phyloP scores from a whole-genome alignment of 768 basidiomycete genomes.

The Macrolepiota fuliginosa region DNA sequence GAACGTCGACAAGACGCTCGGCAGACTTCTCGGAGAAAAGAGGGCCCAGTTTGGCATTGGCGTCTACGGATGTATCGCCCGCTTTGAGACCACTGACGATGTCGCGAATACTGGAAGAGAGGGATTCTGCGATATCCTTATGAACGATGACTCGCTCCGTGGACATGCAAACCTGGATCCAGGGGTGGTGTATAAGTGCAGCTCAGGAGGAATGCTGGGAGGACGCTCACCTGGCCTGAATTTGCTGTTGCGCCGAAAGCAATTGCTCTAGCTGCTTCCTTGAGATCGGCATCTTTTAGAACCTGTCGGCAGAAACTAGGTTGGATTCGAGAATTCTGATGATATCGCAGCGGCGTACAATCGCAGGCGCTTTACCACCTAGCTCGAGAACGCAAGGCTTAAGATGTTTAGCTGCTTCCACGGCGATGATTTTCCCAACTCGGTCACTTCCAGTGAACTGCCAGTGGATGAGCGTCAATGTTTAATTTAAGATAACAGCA shows the following conservation, averaged over 20 bases:
- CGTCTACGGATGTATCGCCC: constrained; percentile 32
- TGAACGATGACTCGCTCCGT: constrained; percentile 57
- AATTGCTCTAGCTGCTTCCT: constrained; percentile 50
- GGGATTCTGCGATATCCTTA: constrained; percentile 31
- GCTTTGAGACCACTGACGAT: constrained; percentile 34
- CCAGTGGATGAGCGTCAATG: neutral
- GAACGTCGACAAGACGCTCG: constrained; percentile 39
- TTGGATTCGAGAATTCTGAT: neutral
- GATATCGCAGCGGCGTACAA: constrained; percentile 32
- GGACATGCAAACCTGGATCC: constrained; percentile 50
- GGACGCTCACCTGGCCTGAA: constrained; percentile 36
- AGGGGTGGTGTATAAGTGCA: neutral
- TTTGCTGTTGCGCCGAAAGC: constrained; percentile 40
- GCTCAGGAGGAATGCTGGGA: too few relatives aligned
- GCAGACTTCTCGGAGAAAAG: constrained; percentile 46
- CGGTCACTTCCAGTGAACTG: constrained; percentile 58
- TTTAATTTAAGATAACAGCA: neutral
- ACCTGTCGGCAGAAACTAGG: constrained; percentile 29
- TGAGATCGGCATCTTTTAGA: constrained; percentile 49
- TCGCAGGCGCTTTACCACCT: constrained; percentile 51
- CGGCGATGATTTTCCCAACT: constrained; percentile 51
- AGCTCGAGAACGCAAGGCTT: constrained; percentile 58
- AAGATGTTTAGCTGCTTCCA: constrained; percentile 51
- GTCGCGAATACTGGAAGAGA: constrained; percentile 32
- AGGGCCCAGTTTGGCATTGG: constrained; percentile 29